These are phyloP conservation scores for Knoxia roxburghii DNA, from an alignment of 257 asterid genomes.

Conservation along the genomic window DNA sequence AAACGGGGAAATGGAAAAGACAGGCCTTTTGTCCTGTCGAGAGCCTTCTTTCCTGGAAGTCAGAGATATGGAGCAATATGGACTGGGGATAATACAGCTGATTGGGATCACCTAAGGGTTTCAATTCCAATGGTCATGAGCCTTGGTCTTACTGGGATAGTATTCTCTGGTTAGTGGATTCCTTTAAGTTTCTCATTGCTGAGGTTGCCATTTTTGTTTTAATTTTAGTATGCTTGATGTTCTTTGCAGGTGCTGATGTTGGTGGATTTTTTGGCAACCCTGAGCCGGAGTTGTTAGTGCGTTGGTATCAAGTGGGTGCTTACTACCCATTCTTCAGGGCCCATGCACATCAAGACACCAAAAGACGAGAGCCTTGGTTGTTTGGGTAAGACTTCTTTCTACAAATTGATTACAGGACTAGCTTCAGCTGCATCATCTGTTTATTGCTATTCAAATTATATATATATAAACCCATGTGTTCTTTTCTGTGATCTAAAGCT, in stretches of 20 bases:
- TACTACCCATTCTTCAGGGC: constrained; percentile 96
- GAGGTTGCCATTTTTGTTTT: constrained; percentile 5
- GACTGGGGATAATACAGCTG: constrained; percentile 97
- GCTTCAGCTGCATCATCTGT: background rate
- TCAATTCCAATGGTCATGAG: constrained; percentile 93
- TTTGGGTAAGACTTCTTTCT: constrained; percentile 65
- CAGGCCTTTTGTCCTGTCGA: constrained; percentile 87
- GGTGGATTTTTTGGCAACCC: constrained; percentile 99
- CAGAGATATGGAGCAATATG: constrained; percentile 96
- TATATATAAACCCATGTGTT: background rate
- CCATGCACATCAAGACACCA: constrained; percentile 99
- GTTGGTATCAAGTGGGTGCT: constrained; percentile 99
- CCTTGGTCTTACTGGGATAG: constrained; percentile 84
- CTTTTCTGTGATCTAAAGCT: background rate
- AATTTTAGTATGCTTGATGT: constrained; percentile 15
- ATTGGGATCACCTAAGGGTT: constrained; percentile 91
- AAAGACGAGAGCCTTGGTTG: constrained; percentile 94
- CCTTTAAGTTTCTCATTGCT: constrained; percentile 6
- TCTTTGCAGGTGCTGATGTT: constrained; percentile 77
- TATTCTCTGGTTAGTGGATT: constrained; percentile 69
- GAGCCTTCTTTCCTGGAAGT: constrained; percentile 93
- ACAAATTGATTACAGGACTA: constrained; percentile 3
- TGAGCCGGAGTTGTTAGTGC: constrained; percentile 76
- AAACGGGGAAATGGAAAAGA: constrained; percentile 80
- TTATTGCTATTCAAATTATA: background rate